A percentile compares a stretch with the other conserved stretches of the same genome.
phyloP scores from a whole-genome alignment of 2,329 filamentous ascomycete genomes.

The Colletotrichum sp. region DNA sequence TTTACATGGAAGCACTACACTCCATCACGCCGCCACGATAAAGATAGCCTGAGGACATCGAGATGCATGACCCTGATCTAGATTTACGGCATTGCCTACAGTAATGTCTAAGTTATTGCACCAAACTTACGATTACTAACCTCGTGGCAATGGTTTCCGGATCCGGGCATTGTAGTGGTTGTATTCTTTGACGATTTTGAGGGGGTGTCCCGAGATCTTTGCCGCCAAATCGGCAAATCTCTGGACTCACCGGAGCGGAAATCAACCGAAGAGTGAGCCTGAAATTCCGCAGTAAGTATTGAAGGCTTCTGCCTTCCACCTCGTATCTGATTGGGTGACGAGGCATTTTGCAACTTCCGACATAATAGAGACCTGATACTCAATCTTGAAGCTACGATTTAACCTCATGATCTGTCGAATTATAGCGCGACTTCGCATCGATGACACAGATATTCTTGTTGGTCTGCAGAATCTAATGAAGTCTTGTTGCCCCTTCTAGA shows the following conservation, averaged over 20 bases:
- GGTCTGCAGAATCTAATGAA: too few relatives aligned
- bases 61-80: not conserved
- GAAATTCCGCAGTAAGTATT: not conserved
- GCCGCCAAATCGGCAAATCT: not conserved
- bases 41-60: not conserved
- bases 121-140: not conserved
- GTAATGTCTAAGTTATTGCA: not conserved
- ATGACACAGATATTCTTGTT: too few relatives aligned
- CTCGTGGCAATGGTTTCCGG: not conserved
- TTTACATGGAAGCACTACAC: too few relatives aligned
- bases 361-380: too few relatives aligned
- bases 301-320: too few relatives aligned
- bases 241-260: not conserved
- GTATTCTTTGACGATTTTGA: fast-evolving
- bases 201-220: not conserved
- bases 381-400: too few relatives aligned
- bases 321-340: too few relatives aligned
- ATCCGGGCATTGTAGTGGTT: not conserved
- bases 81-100: fast-evolving
- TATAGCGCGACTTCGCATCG: too few relatives aligned
- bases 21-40: too few relatives aligned
- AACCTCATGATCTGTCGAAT: too few relatives aligned
- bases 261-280: fast-evolving
- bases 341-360: too few relatives aligned
- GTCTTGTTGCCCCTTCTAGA: not conserved